Evolutionary conservation across 306 rosid genomes (phyloP), one percentile per base, ranked within the genome.

Genomic region (Prunus mume): DNA sequence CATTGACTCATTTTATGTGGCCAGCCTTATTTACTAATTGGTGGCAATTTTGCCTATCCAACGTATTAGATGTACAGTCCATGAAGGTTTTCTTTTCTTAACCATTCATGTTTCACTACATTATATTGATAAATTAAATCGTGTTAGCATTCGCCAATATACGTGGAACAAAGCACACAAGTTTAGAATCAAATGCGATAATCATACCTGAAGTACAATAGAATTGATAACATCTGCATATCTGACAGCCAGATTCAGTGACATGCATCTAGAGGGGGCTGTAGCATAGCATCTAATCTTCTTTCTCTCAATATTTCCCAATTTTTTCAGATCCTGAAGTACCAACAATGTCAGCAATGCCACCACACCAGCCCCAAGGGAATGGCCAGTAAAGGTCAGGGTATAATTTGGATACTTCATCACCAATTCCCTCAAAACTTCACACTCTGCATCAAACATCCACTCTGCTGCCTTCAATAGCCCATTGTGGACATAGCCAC

Each of bases 401-500:
- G 87, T 79, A 79, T 95, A 92, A 43, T 71, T 82, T 10, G 97
- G 96, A 79, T 95, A 81, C 49, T 79, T 86, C 1, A 83, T 90
- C 0, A 83, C 84, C 82, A 95, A 69, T 75, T 87, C 87, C 86
- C 81, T 83, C 73, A 95, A 74, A 79, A 87, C 77, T 65, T 89
- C 91, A 72, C 72, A 78, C 84, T 95, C 99, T 24, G 85, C 78
- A 65, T 92, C 90, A 68, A 89, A 92, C 62, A 90, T 73, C 87
- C 97, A 90, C 15, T 22, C 87, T 1, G 99, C 99, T 4, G 97
- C 96, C 82, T 88, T 95, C 84, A 95, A 78, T 12, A 95, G 83
- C 69, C 97, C 99, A 78, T 92, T 89, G 75, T 95, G 99, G 69
- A 90, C 99, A 87, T 92, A 95, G 19, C 99, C 99, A 49, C 97